Conservation (phyloP, 352 stramenopile genomes). For the Globisporangium acanthophoron region DNA sequence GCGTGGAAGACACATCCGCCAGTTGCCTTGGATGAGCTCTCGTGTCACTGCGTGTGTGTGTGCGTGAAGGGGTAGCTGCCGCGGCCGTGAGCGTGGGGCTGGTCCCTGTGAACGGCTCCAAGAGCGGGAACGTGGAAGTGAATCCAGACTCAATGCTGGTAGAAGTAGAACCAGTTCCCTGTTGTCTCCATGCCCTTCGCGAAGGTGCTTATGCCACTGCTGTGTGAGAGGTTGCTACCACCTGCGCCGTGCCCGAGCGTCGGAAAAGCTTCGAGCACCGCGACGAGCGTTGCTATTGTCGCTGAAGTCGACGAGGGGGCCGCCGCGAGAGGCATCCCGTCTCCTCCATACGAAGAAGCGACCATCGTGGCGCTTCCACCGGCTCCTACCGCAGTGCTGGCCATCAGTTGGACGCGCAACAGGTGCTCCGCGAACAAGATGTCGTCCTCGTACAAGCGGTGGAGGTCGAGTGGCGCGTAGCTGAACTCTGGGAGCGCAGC, state of each 20-base stretch:
- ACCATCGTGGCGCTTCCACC: background rate
- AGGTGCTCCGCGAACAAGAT: constrained; percentile 71
- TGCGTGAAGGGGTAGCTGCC: background rate
- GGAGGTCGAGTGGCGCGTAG: constrained; percentile 66
- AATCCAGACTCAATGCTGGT: constrained; percentile 92
- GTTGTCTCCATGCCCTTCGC: constrained; percentile 33
- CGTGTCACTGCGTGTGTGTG: background rate
- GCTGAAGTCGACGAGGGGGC: constrained; percentile 20
- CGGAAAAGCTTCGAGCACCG: constrained; percentile 20
- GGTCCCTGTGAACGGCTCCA: constrained; percentile 3
- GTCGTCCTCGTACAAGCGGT: constrained; percentile 57
- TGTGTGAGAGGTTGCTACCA: background rate
- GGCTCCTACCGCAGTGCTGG: constrained; percentile 10
- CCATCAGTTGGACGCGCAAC: constrained; percentile 31
- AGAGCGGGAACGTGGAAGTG: constrained; percentile 90
- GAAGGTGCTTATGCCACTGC: background rate
- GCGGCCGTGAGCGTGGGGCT: no score
- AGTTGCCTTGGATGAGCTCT: background rate
- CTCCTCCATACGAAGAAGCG: background rate
- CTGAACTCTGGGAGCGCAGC: constrained; percentile 65
- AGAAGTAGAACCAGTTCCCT: constrained; percentile 83
- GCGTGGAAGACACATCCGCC: background rate
- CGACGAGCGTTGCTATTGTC: constrained; percentile 8
- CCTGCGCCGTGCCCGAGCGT: constrained; percentile 14
- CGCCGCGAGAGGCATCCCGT: constrained; percentile 12